Evolutionary conservation across 164 flowering plant species (phyloP).

Genomic region (Vitis rotundifolia): DNA sequence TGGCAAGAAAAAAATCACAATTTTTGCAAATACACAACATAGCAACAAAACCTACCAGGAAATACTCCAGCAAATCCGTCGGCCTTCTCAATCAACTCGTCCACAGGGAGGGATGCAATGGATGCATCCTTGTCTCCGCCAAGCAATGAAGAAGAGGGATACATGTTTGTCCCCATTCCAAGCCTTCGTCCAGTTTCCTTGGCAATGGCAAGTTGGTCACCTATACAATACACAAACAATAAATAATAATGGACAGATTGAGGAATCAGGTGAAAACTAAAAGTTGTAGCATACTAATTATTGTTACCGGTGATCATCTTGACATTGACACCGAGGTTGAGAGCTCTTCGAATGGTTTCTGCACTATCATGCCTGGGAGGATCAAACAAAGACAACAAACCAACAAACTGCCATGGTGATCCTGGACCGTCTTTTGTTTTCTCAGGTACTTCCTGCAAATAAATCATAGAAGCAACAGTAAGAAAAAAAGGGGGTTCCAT

Average conservation of each 20-base stretch:
- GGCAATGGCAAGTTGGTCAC: slow-evolving; percentile 56
- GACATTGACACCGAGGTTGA: slow-evolving; percentile 53
- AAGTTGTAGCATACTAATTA: background rate
- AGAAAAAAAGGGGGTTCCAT: background rate
- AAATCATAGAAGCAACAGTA: background rate
- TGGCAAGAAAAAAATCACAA: background rate
- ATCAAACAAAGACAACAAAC: slow-evolving; percentile 46
- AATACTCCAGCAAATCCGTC: slow-evolving; percentile 60
- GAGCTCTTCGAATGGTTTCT: slow-evolving; percentile 50
- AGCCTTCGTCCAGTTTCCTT: slow-evolving; percentile 58
- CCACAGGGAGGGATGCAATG: slow-evolving; percentile 46
- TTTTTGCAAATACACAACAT: background rate
- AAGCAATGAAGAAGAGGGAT: slow-evolving; percentile 49
- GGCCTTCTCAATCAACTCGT: slow-evolving; percentile 52
- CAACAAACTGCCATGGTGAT: slow-evolving; percentile 47
- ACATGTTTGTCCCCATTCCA: slow-evolving; percentile 62
- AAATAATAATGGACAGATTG: background rate
- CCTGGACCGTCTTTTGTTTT: slow-evolving; percentile 40
- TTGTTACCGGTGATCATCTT: slow-evolving; percentile 49
- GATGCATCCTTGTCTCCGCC: slow-evolving; percentile 41
- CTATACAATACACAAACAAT: slow-evolving; percentile 11
- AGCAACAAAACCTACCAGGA: slow-evolving; percentile 30
- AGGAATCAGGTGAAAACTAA: background rate
- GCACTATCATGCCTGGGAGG: slow-evolving; percentile 61
- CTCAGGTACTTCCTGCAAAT: slow-evolving; percentile 44